phyloP scores from a whole-genome alignment of 1,284 basidiomycete genomes.

The Caloboletus inedulis region DNA sequence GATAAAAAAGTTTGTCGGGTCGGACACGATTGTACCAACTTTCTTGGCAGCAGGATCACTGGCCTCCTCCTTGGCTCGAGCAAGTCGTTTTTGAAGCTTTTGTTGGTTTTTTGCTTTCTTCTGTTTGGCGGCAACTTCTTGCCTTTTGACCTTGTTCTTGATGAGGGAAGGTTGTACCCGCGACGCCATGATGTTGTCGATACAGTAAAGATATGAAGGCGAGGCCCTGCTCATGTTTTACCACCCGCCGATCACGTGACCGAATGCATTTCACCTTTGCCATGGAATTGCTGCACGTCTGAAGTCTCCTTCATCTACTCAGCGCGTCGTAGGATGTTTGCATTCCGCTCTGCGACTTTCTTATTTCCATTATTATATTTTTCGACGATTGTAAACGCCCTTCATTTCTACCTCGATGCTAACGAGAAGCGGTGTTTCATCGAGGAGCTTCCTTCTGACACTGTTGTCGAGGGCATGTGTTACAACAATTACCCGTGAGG shows the following conservation, averaged over 20 bases:
- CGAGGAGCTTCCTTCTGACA: conserved; percentile 96
- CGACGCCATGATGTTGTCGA: conserved; percentile 46
- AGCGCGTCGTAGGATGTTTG: conserved; percentile 23
- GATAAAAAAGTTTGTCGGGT: background rate
- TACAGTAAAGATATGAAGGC: background rate
- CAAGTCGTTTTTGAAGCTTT: conserved; percentile 80
- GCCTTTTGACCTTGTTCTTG: conserved; percentile 83
- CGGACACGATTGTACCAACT: conserved; percentile 41
- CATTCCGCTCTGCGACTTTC: conserved; percentile 19
- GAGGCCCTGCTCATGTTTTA: background rate
- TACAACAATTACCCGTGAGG: background rate
- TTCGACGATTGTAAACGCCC: conserved; percentile 31
- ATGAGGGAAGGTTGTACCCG: conserved; percentile 66
- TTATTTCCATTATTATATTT: conserved; percentile 19
- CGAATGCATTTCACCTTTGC: background rate
- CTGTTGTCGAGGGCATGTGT: conserved; percentile 86
- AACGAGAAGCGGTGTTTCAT: conserved; percentile 93
- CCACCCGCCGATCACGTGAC: conserved; percentile 23
- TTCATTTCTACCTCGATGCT: conserved; percentile 93
- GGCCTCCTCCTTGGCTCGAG: conserved; percentile 67
- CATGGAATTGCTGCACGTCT: no score
- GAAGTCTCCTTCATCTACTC: background rate
- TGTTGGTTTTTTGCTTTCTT: conserved; percentile 79
- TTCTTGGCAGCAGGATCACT: conserved; percentile 70
- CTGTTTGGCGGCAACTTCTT: conserved; percentile 69